phyloP scores from a whole-genome alignment of 768 basidiomycete species.

The Serendipita indica region DNA sequence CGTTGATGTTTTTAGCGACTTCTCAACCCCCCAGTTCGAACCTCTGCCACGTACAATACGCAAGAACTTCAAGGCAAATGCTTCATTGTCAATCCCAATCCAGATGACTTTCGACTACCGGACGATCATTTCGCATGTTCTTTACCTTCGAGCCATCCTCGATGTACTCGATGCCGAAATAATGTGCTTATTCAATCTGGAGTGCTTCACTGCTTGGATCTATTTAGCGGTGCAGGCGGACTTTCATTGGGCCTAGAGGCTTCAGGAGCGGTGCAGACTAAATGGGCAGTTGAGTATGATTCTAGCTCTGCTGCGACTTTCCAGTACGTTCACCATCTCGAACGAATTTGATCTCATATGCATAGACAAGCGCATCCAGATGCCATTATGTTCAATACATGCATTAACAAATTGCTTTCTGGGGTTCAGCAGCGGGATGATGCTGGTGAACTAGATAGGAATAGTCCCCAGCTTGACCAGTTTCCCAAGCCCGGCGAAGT shows the following conservation, averaged over 20 bases:
- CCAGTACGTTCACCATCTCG: slow-evolving; percentile 27
- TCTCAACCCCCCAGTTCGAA: too few relatives aligned
- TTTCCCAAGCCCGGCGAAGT: slow-evolving; percentile 9
- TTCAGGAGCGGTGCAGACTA: not conserved
- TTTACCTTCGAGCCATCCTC: not conserved
- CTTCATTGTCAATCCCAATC: not conserved
- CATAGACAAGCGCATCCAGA: slow-evolving; percentile 39
- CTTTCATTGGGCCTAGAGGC: slow-evolving; percentile 8
- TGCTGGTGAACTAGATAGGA: slow-evolving; percentile 27
- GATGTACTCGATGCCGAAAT: not conserved
- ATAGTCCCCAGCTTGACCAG: not conserved
- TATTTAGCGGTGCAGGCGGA: slow-evolving; percentile 1
- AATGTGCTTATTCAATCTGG: not conserved
- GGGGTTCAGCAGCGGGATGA: slow-evolving; percentile 40
- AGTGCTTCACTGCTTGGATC: not conserved
- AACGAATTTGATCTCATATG: not conserved
- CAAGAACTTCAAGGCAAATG: not conserved
- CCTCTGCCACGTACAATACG: not conserved
- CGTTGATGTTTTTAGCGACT: not conserved
- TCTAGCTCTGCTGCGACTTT: slow-evolving; percentile 44
- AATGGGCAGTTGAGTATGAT: slow-evolving; percentile 2
- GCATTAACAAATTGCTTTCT: slow-evolving; percentile 46
- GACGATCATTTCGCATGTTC: not conserved
- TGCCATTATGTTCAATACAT: slow-evolving; percentile 51
- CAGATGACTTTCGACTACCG: not conserved